Evolutionary conservation across 2,329 filamentous ascomycete species (phyloP).

Genomic region (Pezicula radicicola): DNA sequence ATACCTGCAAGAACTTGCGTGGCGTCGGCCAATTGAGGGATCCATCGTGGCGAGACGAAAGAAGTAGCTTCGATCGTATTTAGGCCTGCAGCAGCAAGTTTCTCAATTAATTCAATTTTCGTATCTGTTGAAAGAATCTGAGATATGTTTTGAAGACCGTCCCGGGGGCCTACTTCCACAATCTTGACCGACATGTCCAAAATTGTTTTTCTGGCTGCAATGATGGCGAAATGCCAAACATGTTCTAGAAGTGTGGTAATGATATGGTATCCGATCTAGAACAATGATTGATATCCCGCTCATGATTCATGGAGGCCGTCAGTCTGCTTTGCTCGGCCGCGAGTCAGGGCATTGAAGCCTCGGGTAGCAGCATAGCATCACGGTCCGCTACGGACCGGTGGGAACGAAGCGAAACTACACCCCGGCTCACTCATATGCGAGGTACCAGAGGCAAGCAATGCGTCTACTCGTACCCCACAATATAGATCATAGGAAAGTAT

Average conservation of each 20-base stretch:
- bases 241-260: neutral
- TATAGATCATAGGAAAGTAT: neutral
- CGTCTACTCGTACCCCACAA: neutral
- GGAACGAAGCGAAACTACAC: neutral
- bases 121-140: slow-evolving; percentile 53
- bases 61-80: slow-evolving; percentile 63
- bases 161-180: slow-evolving; percentile 66
- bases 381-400: neutral
- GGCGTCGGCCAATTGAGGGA: slow-evolving; percentile 62
- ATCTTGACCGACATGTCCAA: slow-evolving; percentile 31
- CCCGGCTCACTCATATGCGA: neutral
- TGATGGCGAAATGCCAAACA: neutral
- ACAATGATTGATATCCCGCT: neutral
- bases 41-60: slow-evolving; percentile 64
- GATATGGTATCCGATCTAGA: neutral
- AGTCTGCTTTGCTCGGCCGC: neutral
- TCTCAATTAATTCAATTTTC: slow-evolving; percentile 61
- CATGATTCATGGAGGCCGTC: neutral
- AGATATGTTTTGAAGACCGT: slow-evolving; percentile 69
- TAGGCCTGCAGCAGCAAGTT: slow-evolving; percentile 54
- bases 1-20: slow-evolving; percentile 39
- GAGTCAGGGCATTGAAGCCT: neutral
- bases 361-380: neutral
- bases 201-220: neutral
- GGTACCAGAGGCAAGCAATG: neutral